Base-by-base conservation (phyloP, 371 early-diverging fungal genomes). In the Apophysomyces sp. region DNA sequence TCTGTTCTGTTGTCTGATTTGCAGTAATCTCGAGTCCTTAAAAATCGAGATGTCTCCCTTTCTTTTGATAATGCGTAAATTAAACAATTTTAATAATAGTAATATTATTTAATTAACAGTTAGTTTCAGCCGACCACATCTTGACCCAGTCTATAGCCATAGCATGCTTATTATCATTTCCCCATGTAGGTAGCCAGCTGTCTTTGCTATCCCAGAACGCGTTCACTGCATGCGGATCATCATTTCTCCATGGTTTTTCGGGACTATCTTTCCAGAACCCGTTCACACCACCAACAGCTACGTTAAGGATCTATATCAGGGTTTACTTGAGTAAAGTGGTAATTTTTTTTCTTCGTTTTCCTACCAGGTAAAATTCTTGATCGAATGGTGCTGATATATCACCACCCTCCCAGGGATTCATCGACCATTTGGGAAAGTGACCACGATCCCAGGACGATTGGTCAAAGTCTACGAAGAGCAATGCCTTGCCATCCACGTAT, bases 211-310 rank as follows among this genome's bases (percentile, higher is more conserved):
- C 65, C 65, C 80, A 83, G 52, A 86, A 86, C 12, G 64, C 70
- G 53, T 83, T 83, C 0, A 77, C 68, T 1, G 87, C 84, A 63
- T 77, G 82, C 8, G 73, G 67, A 37, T 73, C 71, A 16, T 32
- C 49, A 52, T 80, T 82, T 12, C 52, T 65, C 88, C 88, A 88
- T n/a, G 88, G 88, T 41, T 85, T 85, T 26, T 36, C 57, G 2
- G 65, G 64, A 30, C 57, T 69, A 55, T 89, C 88, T 26, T 86
- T 85, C 72, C 86, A 91, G 61, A 77, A 89, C 0, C 80, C 86
- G 52, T 78, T 81, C 2, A 81, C 78, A 8, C 89, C 89, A 16
- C 88, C 89, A 2, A 89, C 89, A 6, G 91, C 89, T 2, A 91
- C 79, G 60, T 91, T 89, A 56, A 91, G 59, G 28, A 88, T 79